phyloP scores from a whole-genome alignment of 2,329 filamentous ascomycete genomes.

The Alternaria viburni region DNA sequence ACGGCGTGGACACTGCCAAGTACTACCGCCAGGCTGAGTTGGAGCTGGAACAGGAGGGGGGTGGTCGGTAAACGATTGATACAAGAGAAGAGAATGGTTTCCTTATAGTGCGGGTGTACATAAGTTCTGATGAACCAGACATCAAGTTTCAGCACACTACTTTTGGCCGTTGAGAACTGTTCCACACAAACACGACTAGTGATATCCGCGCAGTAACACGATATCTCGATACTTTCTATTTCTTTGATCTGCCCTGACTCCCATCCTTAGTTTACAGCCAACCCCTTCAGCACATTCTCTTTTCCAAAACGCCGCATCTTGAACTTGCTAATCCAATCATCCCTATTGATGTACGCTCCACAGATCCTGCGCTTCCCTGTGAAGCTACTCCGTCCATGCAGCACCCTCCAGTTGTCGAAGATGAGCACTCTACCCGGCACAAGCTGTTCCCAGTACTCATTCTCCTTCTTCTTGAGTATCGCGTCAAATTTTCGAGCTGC shows the following conservation, averaged over 20 bases:
- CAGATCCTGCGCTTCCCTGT: slow-evolving; percentile 86
- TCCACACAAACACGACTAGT: neutral
- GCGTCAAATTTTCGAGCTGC: slow-evolving; percentile 77
- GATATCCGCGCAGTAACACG: neutral
- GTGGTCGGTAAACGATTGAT: slow-evolving; percentile 15
- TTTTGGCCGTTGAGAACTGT: neutral
- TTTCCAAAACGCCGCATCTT: slow-evolving; percentile 26
- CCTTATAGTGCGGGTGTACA: slow-evolving; percentile 33
- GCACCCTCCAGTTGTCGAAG: slow-evolving; percentile 94
- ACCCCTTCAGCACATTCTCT: slow-evolving; percentile 18
- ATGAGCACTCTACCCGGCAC: slow-evolving; percentile 82
- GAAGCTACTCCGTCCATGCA: slow-evolving; percentile 86
- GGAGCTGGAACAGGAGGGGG: slow-evolving; percentile 81
- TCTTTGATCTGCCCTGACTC: neutral
- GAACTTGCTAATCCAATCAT: slow-evolving; percentile 36
- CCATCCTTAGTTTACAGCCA: slow-evolving; percentile 12
- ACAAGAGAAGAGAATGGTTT: slow-evolving; percentile 14
- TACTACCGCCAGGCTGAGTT: slow-evolving; percentile 96
- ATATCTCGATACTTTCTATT: neutral
- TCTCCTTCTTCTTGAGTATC: slow-evolving; percentile 68
- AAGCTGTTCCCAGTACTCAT: slow-evolving; percentile 82
- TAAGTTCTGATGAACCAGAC: slow-evolving; percentile 24
- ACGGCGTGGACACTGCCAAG: slow-evolving; percentile 97
- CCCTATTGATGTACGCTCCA: slow-evolving; percentile 70
- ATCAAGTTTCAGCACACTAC: slow-evolving; percentile 37